Conservation (phyloP, 2,329 filamentous ascomycete species). For the Alternaria metachromatica region DNA sequence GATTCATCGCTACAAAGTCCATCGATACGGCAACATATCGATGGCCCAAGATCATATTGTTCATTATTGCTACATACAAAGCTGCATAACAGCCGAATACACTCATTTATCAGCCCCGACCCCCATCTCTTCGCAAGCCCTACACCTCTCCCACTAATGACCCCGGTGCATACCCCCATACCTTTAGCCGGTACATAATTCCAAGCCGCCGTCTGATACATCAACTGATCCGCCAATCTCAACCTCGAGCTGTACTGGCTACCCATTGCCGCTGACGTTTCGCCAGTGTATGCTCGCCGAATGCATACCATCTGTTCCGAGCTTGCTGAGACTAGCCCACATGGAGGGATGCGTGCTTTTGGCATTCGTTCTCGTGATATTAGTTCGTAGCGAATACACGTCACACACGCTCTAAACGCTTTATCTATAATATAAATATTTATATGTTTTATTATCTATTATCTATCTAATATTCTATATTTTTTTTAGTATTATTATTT, state of each 20-base stretch:
- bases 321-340: neutral
- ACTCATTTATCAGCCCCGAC: neutral
- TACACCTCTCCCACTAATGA: neutral
- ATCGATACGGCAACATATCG: neutral
- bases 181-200: neutral
- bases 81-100: conserved; percentile 8
- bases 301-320: neutral
- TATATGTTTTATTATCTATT: no score
- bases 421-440: no score
- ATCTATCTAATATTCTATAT: no score
- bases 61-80: neutral
- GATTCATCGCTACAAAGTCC: neutral
- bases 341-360: neutral
- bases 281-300: conserved; percentile 33
- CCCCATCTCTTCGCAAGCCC: no score
- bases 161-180: neutral
- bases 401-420: no score
- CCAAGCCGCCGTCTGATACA: neutral
- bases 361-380: conserved; percentile 6
- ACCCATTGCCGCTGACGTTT: conserved; percentile 50
- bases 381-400: no score
- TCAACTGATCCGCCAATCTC: neutral
- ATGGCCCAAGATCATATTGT: neutral
- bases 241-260: conserved; percentile 17
- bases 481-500: no score